phyloP scores from a whole-genome alignment of 1,284 basidiomycete genomes.

The Cutaneotrichosporon sp. region DNA sequence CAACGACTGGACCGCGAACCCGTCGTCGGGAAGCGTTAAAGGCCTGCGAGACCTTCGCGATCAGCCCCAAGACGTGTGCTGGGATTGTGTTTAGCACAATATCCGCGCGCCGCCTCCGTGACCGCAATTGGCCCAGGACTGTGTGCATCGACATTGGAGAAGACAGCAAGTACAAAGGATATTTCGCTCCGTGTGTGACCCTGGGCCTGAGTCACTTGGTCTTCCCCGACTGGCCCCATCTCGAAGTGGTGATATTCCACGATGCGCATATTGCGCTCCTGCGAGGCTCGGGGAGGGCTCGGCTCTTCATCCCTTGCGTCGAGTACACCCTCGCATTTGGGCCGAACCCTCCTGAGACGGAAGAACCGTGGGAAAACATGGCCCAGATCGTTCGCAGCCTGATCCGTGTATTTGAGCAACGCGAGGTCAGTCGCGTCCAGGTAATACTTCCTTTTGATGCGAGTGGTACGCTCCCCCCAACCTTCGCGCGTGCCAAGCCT shows the following conservation, averaged over 20 bases:
- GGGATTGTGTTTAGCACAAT: neutral
- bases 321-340: neutral
- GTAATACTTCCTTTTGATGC: conserved; percentile 4
- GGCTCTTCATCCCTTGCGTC: conserved; percentile 4
- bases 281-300: neutral
- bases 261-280: neutral
- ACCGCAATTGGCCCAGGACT: conserved; percentile 1
- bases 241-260: conserved; percentile 1
- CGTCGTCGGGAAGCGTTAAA: neutral
- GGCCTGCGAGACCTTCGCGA: neutral
- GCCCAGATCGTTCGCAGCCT: neutral
- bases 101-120: neutral
- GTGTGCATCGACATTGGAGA: conserved; percentile 11
- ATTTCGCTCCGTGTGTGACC: neutral
- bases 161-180: neutral
- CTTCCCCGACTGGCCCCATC: conserved; percentile 6
- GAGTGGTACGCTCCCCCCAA: neutral
- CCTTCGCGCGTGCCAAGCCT: neutral
- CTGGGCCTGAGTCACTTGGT: conserved; percentile 5
- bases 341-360: neutral
- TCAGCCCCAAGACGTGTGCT: neutral
- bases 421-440: neutral
- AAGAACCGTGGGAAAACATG: conserved; percentile 6
- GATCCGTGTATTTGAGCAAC: neutral
- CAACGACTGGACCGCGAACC: neutral